Conservation (phyloP, 2,329 filamentous ascomycete species). For the Exophiala phaeomuriformis region DNA sequence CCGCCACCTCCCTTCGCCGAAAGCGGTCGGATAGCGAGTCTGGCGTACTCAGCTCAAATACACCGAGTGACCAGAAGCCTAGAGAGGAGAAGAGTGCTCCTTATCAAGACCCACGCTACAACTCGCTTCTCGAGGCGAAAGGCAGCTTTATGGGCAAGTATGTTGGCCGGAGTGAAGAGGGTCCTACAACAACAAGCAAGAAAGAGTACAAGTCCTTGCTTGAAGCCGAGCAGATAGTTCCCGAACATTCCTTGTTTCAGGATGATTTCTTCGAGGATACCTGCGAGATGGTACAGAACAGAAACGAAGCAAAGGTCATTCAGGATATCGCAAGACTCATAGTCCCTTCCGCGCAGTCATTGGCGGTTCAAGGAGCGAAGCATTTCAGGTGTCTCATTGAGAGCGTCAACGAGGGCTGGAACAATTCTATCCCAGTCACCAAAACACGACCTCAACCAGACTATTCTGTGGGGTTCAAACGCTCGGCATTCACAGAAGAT, state of each 20-base stretch:
- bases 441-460: conserved; percentile 33
- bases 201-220: conserved; percentile 28
- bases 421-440: conserved; percentile 28
- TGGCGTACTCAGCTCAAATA: conserved; percentile 16
- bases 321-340: conserved; percentile 34
- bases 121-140: conserved; percentile 17
- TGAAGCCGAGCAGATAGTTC: conserved; percentile 25
- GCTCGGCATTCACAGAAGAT: conserved; percentile 31
- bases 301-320: conserved; percentile 34
- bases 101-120: conserved; percentile 20
- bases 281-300: conserved; percentile 29
- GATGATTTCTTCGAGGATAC: conserved; percentile 33
- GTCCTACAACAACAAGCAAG: conserved; percentile 27
- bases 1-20: conserved; percentile 19
- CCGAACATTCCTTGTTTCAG: conserved; percentile 2
- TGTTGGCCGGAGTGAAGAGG: conserved; percentile 12
- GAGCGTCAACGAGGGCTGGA: conserved; percentile 33
- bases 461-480: conserved; percentile 33
- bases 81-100: conserved; percentile 18
- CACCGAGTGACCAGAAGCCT: conserved; percentile 24
- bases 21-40: conserved; percentile 23
- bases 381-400: conserved; percentile 31
- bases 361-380: conserved; percentile 27
- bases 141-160: conserved; percentile 24
- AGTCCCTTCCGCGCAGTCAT: conserved; percentile 33